Conservation (phyloP, 2,329 filamentous ascomycete species). For the Arthrinium phaeospermum region DNA sequence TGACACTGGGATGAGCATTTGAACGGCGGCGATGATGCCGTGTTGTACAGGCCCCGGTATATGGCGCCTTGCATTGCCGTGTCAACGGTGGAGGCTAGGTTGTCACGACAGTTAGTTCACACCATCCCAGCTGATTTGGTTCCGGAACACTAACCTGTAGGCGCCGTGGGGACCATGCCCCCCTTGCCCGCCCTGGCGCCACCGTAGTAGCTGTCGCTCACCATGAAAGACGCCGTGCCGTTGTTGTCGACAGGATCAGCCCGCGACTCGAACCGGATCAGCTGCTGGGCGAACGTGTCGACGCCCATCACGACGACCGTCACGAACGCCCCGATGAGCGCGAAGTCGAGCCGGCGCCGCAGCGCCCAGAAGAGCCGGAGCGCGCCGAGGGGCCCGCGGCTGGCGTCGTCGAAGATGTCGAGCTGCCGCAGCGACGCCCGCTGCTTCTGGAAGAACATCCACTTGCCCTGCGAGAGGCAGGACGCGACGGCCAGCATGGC, state of each 20-base stretch:
- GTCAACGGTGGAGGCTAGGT: constrained; percentile 23
- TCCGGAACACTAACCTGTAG: background rate
- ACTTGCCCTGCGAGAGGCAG: constrained; percentile 29
- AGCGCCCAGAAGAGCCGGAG: constrained; percentile 22
- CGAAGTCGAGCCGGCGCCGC: constrained; percentile 19
- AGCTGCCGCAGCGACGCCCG: constrained; percentile 24
- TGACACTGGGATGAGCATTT: constrained; percentile 27
- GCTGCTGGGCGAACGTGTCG: constrained; percentile 29
- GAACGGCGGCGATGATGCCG: constrained; percentile 22
- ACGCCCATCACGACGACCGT: constrained; percentile 23
- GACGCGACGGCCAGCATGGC: constrained; percentile 23
- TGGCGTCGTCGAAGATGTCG: constrained; percentile 29
- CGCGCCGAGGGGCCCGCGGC: constrained; percentile 25
- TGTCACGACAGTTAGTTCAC: too few relatives aligned
- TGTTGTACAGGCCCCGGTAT: constrained; percentile 27
- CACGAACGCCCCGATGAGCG: constrained; percentile 23
- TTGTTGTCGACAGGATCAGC: constrained; percentile 20
- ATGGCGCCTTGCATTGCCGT: constrained; percentile 28
- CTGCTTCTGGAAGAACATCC: constrained; percentile 25
- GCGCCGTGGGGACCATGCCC: background rate
- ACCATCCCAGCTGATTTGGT: background rate
- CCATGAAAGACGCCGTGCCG: constrained; percentile 23
- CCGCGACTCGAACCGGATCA: constrained; percentile 20
- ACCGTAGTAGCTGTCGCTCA: constrained; percentile 23
- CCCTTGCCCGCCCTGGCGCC: background rate